Percentiles rank a stretch among this genome's conserved stretches.
phyloP scores from a whole-genome alignment of 495 filamentous ascomycete genomes.

The Aspergillus homomorphus region DNA sequence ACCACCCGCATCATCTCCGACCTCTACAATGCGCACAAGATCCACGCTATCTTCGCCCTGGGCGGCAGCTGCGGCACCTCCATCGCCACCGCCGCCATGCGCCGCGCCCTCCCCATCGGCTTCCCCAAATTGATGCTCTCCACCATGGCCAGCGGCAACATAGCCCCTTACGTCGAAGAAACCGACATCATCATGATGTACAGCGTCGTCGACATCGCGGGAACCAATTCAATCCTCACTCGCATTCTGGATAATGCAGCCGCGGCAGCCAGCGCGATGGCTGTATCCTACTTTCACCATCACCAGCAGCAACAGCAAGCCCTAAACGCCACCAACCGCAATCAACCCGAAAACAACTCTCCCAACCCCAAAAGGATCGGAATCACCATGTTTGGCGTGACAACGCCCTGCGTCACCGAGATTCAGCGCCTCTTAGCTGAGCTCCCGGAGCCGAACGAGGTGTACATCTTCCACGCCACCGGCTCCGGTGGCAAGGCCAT shows the following conservation, averaged over 20 bases:
- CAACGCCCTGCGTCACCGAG: constrained; percentile 56
- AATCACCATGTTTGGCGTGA: constrained; percentile 74
- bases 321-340: constrained; percentile 3
- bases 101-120: constrained; percentile 54
- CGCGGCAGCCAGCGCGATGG: constrained; percentile 56
- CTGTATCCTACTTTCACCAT: constrained; percentile 32
- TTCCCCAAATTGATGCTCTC: constrained; percentile 69
- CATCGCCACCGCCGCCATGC: constrained; percentile 56
- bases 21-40: constrained; percentile 27
- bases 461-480: constrained; percentile 67
- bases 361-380: constrained; percentile 46
- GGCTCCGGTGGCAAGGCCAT: constrained; percentile 63
- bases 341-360: constrained; percentile 19
- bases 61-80: constrained; percentile 60
- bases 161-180: constrained; percentile 56
- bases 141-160: constrained; percentile 63
- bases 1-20: constrained; percentile 32
- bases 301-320: background rate
- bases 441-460: constrained; percentile 45
- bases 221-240: constrained; percentile 54
- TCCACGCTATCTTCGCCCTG: constrained; percentile 55
- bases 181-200: constrained; percentile 70
- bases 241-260: constrained; percentile 59
- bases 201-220: constrained; percentile 65
- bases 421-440: constrained; percentile 28